Evolutionary conservation across 148 eudicot genomes (phyloP).

Genomic region (Suaeda aralocaspica): DNA sequence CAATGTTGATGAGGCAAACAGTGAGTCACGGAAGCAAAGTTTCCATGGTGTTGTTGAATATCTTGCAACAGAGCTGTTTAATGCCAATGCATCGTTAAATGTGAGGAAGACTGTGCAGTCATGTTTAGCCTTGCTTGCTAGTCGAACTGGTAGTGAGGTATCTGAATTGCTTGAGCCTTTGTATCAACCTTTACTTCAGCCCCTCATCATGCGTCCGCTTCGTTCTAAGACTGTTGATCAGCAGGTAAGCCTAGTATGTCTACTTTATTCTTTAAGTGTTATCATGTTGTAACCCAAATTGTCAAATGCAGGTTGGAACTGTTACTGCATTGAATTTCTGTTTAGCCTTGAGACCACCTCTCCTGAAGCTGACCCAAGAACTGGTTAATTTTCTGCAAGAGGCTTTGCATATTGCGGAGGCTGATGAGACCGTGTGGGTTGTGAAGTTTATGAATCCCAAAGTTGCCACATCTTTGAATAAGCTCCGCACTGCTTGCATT

Average conservation of each 20-base stretch:
- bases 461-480: constrained; percentile 74
- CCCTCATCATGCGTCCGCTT: constrained; percentile 79
- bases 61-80: constrained; percentile 87
- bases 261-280: constrained; percentile 2
- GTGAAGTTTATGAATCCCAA: constrained; percentile 91
- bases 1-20: constrained; percentile 95
- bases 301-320: constrained; percentile 73
- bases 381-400: constrained; percentile 87
- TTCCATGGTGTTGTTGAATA: constrained; percentile 92
- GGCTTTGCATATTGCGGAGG: constrained; percentile 91
- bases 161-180: constrained; percentile 96
- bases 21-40: constrained; percentile 85
- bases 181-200: constrained; percentile 87
- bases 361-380: constrained; percentile 87
- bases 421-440: constrained; percentile 89
- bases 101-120: constrained; percentile 96
- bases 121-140: constrained; percentile 92
- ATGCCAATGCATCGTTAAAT: constrained; percentile 67
- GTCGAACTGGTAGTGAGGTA: constrained; percentile 97
- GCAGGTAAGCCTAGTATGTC: constrained; percentile 49
- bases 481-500: constrained; percentile 94
- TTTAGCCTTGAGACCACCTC: constrained; percentile 96
- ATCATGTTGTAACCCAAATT: not conserved
- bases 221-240: constrained; percentile 95
- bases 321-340: constrained; percentile 95